These are phyloP conservation scores for Chaetomium strumarium DNA, from an alignment of 2,329 filamentous ascomycete species.

Conservation along the genomic window DNA sequence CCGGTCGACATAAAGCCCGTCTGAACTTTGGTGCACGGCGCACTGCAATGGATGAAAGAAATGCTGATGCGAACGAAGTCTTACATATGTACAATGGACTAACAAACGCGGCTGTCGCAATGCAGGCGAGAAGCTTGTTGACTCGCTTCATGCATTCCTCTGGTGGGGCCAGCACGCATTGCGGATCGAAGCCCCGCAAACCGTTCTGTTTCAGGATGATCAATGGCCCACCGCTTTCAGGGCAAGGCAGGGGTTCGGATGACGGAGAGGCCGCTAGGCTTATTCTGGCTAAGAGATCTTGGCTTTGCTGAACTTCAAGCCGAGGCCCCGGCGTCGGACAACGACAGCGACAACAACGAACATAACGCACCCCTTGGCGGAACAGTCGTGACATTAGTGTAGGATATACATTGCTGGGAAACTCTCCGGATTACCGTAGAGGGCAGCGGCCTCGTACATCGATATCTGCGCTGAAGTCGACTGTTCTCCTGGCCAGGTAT, in stretches of 20 bases:
- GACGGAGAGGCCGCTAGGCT: slow-evolving; percentile 12
- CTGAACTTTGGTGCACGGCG: too few relatives aligned
- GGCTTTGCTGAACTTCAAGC: background rate
- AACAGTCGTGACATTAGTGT: too few relatives aligned
- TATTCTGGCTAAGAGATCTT: background rate
- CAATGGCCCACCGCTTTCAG: slow-evolving; percentile 3
- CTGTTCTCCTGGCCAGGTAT: background rate
- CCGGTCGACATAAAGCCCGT: too few relatives aligned
- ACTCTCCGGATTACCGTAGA: too few relatives aligned
- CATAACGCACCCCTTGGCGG: background rate
- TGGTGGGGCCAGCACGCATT: slow-evolving; percentile 11
- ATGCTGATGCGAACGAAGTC: too few relatives aligned
- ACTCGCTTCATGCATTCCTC: background rate
- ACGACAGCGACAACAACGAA: background rate
- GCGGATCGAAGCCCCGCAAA: slow-evolving; percentile 20
- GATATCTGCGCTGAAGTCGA: too few relatives aligned
- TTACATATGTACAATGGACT: too few relatives aligned
- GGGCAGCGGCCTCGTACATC: too few relatives aligned
- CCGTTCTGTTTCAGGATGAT: slow-evolving; percentile 25
- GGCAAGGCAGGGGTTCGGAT: slow-evolving; percentile 17
- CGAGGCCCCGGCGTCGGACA: background rate
- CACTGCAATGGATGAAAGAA: too few relatives aligned
- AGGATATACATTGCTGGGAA: too few relatives aligned
- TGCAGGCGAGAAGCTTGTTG: background rate
- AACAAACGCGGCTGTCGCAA: background rate